Evolutionary conservation across 1,284 basidiomycete species (phyloP).

Genomic region (Ceratobasidium sp.): DNA sequence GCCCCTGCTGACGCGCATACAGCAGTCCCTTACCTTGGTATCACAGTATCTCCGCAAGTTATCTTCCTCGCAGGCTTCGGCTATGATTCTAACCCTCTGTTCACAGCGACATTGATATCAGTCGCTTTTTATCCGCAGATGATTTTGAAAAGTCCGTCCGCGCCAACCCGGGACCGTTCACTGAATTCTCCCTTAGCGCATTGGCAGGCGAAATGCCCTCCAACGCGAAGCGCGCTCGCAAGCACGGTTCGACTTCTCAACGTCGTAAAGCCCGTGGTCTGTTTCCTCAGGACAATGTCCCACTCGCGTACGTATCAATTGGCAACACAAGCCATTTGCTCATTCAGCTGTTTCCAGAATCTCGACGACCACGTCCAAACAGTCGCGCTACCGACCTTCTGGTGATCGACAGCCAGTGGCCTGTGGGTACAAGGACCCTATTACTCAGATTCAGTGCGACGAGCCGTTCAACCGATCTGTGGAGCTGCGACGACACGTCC

Average conservation of each 20-base stretch:
- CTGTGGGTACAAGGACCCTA: constrained; percentile 35
- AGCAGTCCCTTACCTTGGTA: background rate
- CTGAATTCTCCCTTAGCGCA: background rate
- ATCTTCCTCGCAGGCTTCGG: background rate
- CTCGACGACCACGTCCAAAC: constrained; percentile 23
- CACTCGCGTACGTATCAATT: constrained; percentile 20
- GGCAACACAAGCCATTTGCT: background rate
- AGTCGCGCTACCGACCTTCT: constrained; percentile 31
- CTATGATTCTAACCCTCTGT: background rate
- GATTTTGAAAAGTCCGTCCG: constrained; percentile 8
- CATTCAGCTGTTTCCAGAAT: constrained; percentile 9
- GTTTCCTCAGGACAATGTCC: constrained; percentile 31
- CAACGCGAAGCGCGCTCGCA: constrained; percentile 10
- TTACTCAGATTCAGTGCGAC: constrained; percentile 31
- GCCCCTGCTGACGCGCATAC: background rate
- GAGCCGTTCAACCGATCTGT: constrained; percentile 35
- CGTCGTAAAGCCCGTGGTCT: constrained; percentile 28
- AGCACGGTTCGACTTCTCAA: constrained; percentile 15
- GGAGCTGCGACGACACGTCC: constrained; percentile 31
- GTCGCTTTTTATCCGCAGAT: constrained; percentile 5
- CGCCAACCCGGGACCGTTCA: background rate
- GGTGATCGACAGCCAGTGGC: constrained; percentile 30
- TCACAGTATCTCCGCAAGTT: constrained; percentile 9
- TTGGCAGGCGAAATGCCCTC: background rate
- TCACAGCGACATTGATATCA: constrained; percentile 8